Base-by-base conservation (phyloP, 164 flowering plant genomes). In the Magnolia kwangsiensis region DNA sequence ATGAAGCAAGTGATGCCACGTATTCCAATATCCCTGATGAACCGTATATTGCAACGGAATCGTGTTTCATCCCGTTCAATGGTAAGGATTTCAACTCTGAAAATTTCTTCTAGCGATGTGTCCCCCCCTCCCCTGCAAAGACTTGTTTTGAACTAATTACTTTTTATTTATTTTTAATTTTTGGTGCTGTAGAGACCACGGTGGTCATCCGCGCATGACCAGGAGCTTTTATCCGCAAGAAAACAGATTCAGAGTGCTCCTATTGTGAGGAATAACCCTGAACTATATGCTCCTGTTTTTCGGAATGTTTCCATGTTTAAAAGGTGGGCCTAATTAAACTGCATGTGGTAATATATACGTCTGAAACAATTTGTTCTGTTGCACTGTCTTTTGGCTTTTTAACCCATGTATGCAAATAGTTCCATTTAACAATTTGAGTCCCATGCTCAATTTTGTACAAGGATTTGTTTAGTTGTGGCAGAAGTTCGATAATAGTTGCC, bases 281-380 rank as follows among this genome's bases (percentile, higher is more conserved):
- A 75, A 23, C 77, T 75, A 20, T 68, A 67, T 29, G 65, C 77
- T 18, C 77, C 72, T 64, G 77, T 75, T 49, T 75, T 75, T 69
- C 64, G 55, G 19, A 75, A 75, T 29, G 51, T 75, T 55, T 75
- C 72, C 2, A 21, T 51, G 65, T 75, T 75, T 68, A 75, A 75
- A 68, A 67, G 72, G 77, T 75, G 45, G 3, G 45, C 45, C 45
- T 37, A 37, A 3, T 37, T 37, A 37, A 37, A 37, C 45, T 37
- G 45, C 3, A 37, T 4, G 5, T 37, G 45, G 45, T 37, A 37
- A 0, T 37, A 37, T 37, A 37, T 37, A 37, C 45, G 0, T 4
- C 45, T 37, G 45, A 37, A 37, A 37, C 45, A 37, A 37, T 37
- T 37, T 37, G 45, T 37, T 37, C 45, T 37, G 45, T 37, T 37